Percentiles rank a stretch among this genome's conserved stretches.
Conservation (phyloP, 2,329 filamentous ascomycete species). For the Diaporthe sp. region DNA sequence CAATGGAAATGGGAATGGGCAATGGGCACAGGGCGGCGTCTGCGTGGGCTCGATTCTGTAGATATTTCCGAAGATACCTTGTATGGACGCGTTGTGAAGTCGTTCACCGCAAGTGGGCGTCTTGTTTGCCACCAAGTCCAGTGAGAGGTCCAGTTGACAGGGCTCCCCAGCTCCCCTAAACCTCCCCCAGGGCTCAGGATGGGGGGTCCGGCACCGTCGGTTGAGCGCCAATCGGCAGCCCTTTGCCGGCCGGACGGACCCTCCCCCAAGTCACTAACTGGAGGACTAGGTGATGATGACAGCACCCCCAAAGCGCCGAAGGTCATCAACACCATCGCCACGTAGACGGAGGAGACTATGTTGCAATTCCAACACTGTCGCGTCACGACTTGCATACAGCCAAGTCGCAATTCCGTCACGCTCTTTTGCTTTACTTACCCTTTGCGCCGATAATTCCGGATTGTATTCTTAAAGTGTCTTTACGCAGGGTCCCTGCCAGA, state of each 20-base stretch:
- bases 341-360: neutral
- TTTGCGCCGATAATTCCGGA: constrained; percentile 14
- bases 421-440: constrained; percentile 32
- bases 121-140: neutral
- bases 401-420: constrained; percentile 14
- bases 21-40: neutral
- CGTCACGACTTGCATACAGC: constrained; percentile 16
- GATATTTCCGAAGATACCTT: constrained; percentile 37
- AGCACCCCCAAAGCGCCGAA: constrained; percentile 8
- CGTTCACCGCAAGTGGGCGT: neutral
- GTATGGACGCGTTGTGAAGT: neutral
- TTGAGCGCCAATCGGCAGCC: neutral
- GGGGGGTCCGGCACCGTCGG: neutral
- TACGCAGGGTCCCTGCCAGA: neutral
- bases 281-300: constrained; percentile 20
- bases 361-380: constrained; percentile 14
- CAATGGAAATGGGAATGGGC: neutral
- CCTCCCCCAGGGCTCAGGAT: neutral
- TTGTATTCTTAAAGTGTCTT: constrained; percentile 3
- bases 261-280: constrained; percentile 13
- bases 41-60: constrained; percentile 29
- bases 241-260: constrained; percentile 13
- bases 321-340: constrained; percentile 15
- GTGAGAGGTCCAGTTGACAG: neutral
- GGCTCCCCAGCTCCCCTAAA: neutral